These are phyloP conservation scores for Tylopilus rubrobrunneus DNA, from an alignment of 768 basidiomycete species.

Conservation along the genomic window DNA sequence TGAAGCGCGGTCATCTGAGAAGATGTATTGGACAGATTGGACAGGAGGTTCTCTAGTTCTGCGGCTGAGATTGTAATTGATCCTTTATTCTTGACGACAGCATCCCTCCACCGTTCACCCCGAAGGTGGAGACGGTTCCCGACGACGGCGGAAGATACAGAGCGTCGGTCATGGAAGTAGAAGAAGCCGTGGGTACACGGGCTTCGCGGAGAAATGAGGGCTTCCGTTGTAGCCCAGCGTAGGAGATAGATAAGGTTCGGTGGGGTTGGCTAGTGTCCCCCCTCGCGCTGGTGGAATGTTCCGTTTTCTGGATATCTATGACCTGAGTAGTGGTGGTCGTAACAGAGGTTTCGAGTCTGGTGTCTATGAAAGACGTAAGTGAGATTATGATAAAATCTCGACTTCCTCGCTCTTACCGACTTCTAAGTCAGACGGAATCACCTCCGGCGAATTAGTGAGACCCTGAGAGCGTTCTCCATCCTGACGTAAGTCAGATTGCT, in stretches of 20 bases:
- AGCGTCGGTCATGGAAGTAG: background rate
- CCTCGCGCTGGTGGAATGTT: background rate
- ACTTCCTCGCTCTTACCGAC: background rate
- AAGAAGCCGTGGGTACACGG: too few relatives aligned
- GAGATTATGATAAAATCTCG: background rate
- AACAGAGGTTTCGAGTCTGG: background rate
- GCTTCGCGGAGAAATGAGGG: background rate
- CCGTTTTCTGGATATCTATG: background rate
- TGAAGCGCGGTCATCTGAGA: slow-evolving; percentile 1
- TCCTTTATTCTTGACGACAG: background rate
- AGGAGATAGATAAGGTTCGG: background rate
- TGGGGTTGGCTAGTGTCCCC: background rate
- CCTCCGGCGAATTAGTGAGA: background rate
- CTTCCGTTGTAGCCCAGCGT: background rate
- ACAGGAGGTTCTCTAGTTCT: slow-evolving; percentile 7
- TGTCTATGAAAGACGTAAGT: background rate
- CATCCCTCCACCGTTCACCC: background rate
- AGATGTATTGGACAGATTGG: background rate
- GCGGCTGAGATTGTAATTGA: background rate
- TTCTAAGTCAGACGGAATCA: background rate
- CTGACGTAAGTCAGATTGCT: background rate
- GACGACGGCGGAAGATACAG: background rate
- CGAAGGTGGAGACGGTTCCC: background rate
- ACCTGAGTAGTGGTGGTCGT: background rate
- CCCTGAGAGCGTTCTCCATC: background rate